phyloP scores from a whole-genome alignment of 148 eudicot species.

The Rhododendron molle region DNA sequence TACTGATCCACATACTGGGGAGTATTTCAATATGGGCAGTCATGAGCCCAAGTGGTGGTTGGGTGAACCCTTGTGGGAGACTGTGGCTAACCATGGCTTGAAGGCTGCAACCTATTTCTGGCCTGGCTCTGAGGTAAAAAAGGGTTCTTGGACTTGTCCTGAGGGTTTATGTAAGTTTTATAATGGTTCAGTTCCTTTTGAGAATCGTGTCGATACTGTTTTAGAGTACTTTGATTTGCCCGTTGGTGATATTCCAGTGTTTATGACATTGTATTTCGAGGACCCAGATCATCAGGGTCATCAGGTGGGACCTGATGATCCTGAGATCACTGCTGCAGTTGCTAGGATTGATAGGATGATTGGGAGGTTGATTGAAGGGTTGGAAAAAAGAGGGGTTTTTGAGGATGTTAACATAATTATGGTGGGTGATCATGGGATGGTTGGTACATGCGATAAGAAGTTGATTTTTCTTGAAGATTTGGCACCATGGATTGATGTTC shows the following conservation, averaged over 20 bases:
- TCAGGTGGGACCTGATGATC: slow-evolving; percentile 84
- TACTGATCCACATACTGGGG: slow-evolving; percentile 40
- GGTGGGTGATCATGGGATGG: slow-evolving; percentile 98
- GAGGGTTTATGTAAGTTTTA: slow-evolving; percentile 37
- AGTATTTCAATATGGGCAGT: slow-evolving; percentile 53
- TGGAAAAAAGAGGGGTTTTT: slow-evolving; percentile 76
- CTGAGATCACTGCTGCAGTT: slow-evolving; percentile 68
- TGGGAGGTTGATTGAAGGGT: slow-evolving; percentile 70
- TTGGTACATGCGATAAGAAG: slow-evolving; percentile 86
- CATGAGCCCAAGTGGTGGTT: slow-evolving; percentile 93
- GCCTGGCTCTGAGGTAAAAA: slow-evolving; percentile 87
- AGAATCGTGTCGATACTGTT: slow-evolving; percentile 64
- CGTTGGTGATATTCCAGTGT: slow-evolving; percentile 50
- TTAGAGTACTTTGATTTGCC: slow-evolving; percentile 64
- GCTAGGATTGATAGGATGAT: slow-evolving; percentile 60
- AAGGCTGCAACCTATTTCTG: slow-evolving; percentile 76
- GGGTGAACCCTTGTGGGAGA: slow-evolving; percentile 86
- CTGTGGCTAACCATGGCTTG: slow-evolving; percentile 50
- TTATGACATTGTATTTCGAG: slow-evolving; percentile 87
- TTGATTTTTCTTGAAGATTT: slow-evolving; percentile 68
- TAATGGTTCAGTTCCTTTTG: slow-evolving; percentile 77
- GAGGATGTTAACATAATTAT: slow-evolving; percentile 73
- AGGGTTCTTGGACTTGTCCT: slow-evolving; percentile 72
- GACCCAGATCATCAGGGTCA: slow-evolving; percentile 98
- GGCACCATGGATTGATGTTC: slow-evolving; percentile 58